A percentile compares a stretch with the other conserved stretches of the same genome.
Conservation (phyloP, 495 filamentous ascomycete genomes). For the Trichodelitschia bisporula region DNA sequence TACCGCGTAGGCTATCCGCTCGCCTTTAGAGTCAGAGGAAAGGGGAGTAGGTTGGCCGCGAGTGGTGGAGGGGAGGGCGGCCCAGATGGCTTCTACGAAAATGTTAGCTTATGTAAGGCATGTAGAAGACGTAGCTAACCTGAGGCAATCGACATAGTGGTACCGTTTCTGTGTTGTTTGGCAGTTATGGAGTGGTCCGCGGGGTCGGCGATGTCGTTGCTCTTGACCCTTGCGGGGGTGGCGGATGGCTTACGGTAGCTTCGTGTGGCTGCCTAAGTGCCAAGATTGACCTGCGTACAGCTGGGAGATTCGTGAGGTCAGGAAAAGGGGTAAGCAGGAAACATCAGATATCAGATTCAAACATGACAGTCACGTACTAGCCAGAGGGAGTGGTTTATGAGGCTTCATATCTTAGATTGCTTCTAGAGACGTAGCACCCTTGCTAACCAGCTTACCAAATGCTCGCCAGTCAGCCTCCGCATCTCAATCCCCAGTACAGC, state of each 20-base stretch:
- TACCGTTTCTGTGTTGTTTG: neutral
- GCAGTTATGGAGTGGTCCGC: neutral
- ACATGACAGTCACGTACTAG: neutral
- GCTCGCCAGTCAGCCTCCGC: no score
- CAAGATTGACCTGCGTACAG: neutral
- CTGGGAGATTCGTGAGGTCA: no score
- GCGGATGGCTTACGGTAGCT: neutral
- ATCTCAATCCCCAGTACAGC: no score
- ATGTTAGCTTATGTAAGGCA: neutral
- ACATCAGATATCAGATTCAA: neutral
- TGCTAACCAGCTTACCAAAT: no score
- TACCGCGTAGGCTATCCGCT: conserved; percentile 86
- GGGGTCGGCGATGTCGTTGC: neutral
- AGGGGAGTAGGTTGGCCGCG: conserved; percentile 79
- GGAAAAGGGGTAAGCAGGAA: neutral
- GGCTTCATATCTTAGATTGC: neutral
- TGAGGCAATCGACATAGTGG: conserved; percentile 1
- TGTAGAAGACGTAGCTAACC: conserved; percentile 1
- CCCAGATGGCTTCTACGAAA: conserved; percentile 39
- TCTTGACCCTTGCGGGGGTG: neutral
- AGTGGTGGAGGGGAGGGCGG: conserved; percentile 54
- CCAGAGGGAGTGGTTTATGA: neutral
- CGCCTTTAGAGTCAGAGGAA: conserved; percentile 71
- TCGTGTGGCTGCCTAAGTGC: neutral
- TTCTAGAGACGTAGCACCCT: neutral